Conservation (phyloP, 2,329 filamentous ascomycete species). For the Aschersonia sp. region DNA sequence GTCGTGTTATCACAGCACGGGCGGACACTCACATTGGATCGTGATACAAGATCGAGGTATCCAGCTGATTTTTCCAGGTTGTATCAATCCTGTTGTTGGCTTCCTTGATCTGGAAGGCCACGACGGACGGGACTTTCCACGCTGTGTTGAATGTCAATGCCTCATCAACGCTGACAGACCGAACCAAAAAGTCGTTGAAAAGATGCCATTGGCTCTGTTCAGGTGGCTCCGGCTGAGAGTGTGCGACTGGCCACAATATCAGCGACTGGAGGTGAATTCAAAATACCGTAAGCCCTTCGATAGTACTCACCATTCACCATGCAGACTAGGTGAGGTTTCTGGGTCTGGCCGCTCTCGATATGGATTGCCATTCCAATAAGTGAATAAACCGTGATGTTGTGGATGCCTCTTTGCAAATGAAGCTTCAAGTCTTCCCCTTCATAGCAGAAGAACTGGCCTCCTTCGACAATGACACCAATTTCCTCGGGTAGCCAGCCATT, state of each 20-base stretch:
- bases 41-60: slow-evolving; percentile 71
- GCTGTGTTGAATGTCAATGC: slow-evolving; percentile 77
- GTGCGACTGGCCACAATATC: slow-evolving; percentile 34
- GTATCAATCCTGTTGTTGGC: slow-evolving; percentile 72
- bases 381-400: slow-evolving; percentile 79
- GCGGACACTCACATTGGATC: slow-evolving; percentile 37
- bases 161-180: slow-evolving; percentile 64
- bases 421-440: slow-evolving; percentile 80
- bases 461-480: slow-evolving; percentile 80
- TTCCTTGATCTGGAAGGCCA: slow-evolving; percentile 73
- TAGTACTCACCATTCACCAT: slow-evolving; percentile 60
- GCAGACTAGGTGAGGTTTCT: slow-evolving; percentile 82
- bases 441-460: slow-evolving; percentile 88
- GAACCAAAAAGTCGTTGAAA: slow-evolving; percentile 93
- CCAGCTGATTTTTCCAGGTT: slow-evolving; percentile 71
- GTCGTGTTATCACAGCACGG: background rate
- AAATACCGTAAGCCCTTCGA: background rate
- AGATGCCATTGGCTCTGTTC: slow-evolving; percentile 73
- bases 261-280: background rate
- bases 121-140: slow-evolving; percentile 85
- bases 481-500: slow-evolving; percentile 88
- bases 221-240: slow-evolving; percentile 45
- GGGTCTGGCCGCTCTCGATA: slow-evolving; percentile 71
- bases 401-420: slow-evolving; percentile 64
- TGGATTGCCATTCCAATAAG: slow-evolving; percentile 81